Conservation (phyloP, 352 stramenopile species). For the Pythium angustatum region DNA sequence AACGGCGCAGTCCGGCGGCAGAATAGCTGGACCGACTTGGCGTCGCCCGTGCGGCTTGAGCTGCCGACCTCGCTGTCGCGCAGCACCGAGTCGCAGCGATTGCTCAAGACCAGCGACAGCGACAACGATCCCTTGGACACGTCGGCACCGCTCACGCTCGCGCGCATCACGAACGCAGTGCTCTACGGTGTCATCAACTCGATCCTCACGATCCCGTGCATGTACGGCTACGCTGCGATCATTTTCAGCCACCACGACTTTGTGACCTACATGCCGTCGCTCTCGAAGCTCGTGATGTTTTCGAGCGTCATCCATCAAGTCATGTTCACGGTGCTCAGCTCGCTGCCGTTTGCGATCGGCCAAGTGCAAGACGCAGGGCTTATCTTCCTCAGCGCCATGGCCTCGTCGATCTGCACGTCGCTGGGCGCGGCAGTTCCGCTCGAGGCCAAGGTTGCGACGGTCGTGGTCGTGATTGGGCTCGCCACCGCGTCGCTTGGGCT, state of each 20-base stretch:
- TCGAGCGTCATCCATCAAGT: slow-evolving; percentile 95
- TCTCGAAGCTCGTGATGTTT: slow-evolving; percentile 96
- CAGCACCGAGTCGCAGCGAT: slow-evolving; percentile 12
- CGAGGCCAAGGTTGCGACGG: slow-evolving; percentile 90
- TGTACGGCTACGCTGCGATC: slow-evolving; percentile 96
- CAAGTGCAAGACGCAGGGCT: slow-evolving; percentile 98
- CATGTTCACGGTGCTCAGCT: slow-evolving; percentile 89
- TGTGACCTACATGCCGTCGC: slow-evolving; percentile 84
- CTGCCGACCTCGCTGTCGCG: slow-evolving; percentile 3
- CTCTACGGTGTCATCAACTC: slow-evolving; percentile 93
- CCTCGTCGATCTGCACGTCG: slow-evolving; percentile 85
- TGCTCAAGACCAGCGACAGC: slow-evolving; percentile 13
- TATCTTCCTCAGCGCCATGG: slow-evolving; percentile 97
- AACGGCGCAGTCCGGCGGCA: slow-evolving; percentile 2
- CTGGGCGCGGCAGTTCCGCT: slow-evolving; percentile 64
- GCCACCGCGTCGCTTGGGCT: slow-evolving; percentile 91
- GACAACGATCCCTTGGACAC: slow-evolving; percentile 21
- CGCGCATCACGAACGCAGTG: slow-evolving; percentile 63
- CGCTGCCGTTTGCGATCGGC: slow-evolving; percentile 96
- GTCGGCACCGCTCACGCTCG: slow-evolving; percentile 24
- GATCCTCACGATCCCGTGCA: slow-evolving; percentile 92
- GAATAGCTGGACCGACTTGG: slow-evolving; percentile 25
- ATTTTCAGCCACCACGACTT: slow-evolving; percentile 95
- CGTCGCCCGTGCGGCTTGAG: slow-evolving; percentile 15
- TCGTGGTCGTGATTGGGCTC: slow-evolving; percentile 92